Evolutionary conservation across 108 stramenopile genomes (phyloP), one percentile per base, ranked within the genome.

Genomic region (Aurantiochytrium sp.): DNA sequence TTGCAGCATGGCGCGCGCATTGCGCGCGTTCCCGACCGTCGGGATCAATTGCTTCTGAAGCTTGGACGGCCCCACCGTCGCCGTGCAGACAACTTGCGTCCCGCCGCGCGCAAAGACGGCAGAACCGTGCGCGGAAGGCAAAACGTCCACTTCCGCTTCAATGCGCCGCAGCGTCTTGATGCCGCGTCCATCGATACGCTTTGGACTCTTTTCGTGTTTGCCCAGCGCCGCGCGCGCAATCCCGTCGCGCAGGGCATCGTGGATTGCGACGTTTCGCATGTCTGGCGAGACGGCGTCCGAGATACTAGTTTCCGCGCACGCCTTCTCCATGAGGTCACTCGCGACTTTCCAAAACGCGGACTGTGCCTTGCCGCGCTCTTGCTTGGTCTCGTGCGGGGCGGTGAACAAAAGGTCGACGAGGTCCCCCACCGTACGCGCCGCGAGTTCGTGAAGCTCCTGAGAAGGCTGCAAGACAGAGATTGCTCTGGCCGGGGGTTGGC

Each of bases 21-120:
- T 8, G 21, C n/a, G 4, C 8, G 52, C 22, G 1, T 30, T 3
- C 42, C 52, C 86, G 22, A 8, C 52, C 6, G 41, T 37, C 54
- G 87, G 53, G 31, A 27, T 5, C n/a, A 68, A 19, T 22, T 1
- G 34, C 54, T 87, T 86, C 8, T 36, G 4, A 2, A 89, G 69
- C n/a, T 53, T 17, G 42, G 85, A 55, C 4, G 87, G 81, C 12
- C 88, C 91, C 39, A 96, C 41, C 31, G 95, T 96, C 6, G 89
- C 90, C 6, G 95, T 95, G 86, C 94, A 94, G 4, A 96, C 55
- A 17, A 95, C 95, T 90, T 96, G 96, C 2, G 96, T 96, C 68
- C 95, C 95, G 42, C 96, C 96, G 69, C 96, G 85, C 37, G 93
- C 89, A 85, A 96, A 96, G 4, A 94, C 37, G 22, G 95, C 91